A percentile compares a stretch with the other conserved stretches of the same genome.
Conservation (phyloP, 2,329 filamentous ascomycete genomes). For the Ilyonectria robusta region DNA sequence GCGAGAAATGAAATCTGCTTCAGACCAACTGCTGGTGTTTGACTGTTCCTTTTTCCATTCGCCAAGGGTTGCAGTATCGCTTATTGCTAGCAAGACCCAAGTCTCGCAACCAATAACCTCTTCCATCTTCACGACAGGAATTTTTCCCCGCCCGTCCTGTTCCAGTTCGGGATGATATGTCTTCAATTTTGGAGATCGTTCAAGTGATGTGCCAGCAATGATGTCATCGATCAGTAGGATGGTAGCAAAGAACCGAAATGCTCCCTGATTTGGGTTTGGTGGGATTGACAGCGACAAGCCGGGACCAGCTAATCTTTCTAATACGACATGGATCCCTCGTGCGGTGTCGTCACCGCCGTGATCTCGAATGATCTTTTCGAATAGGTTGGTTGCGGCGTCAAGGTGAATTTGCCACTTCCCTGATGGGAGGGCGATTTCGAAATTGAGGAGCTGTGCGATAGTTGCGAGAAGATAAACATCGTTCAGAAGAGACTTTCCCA, state of each 20-base stretch:
- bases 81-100: slow-evolving; percentile 16
- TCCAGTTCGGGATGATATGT: slow-evolving; percentile 4
- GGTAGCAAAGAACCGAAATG: slow-evolving; percentile 54
- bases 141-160: not conserved
- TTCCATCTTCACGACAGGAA: not conserved
- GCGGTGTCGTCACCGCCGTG: not conserved
- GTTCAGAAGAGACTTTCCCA: not conserved
- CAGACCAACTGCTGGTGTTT: not conserved
- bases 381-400: slow-evolving; percentile 7
- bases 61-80: slow-evolving; percentile 9
- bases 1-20: not conserved
- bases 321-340: not conserved
- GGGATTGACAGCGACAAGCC: slow-evolving; percentile 24
- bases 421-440: slow-evolving; percentile 54
- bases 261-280: slow-evolving; percentile 53
- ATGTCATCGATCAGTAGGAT: slow-evolving; percentile 49
- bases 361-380: slow-evolving; percentile 9
- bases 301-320: not conserved
- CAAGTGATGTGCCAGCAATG: slow-evolving; percentile 24
- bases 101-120: slow-evolving; percentile 14
- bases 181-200: not conserved
- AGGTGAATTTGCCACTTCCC: slow-evolving; percentile 52
- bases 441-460: slow-evolving; percentile 61
- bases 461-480: slow-evolving; percentile 52
- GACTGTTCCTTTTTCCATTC: not conserved